Evolutionary conservation across 495 filamentous ascomycete species (phyloP).

Genomic region (Aspergillus kassunensis): DNA sequence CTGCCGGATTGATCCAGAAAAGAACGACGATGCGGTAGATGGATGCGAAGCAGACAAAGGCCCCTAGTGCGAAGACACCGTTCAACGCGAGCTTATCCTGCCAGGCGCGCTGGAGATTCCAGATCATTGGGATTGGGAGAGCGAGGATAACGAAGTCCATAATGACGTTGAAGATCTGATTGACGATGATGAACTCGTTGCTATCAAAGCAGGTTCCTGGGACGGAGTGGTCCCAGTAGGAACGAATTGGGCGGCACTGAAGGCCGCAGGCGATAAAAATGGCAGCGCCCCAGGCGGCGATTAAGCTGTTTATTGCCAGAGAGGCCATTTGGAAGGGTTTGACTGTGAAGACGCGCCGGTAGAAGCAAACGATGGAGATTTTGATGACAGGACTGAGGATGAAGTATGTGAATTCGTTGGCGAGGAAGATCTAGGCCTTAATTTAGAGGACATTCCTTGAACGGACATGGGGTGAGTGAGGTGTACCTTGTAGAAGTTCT

Average conservation of each 20-base stretch:
- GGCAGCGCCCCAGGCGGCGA: slow-evolving; percentile 31
- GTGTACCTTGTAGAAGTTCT: slow-evolving; percentile 37
- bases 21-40: slow-evolving; percentile 55
- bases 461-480: neutral
- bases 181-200: slow-evolving; percentile 38
- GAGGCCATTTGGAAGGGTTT: slow-evolving; percentile 31
- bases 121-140: slow-evolving; percentile 42
- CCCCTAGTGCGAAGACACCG: slow-evolving; percentile 45
- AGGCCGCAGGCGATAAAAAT: slow-evolving; percentile 39
- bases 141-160: slow-evolving; percentile 43
- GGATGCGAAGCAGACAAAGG: slow-evolving; percentile 45
- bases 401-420: slow-evolving; percentile 45
- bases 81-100: slow-evolving; percentile 46
- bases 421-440: slow-evolving; percentile 37
- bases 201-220: slow-evolving; percentile 34
- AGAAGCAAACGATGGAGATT: slow-evolving; percentile 45
- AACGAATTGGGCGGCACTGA: slow-evolving; percentile 38
- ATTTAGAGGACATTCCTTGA: slow-evolving; percentile 9
- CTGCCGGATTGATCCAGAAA: slow-evolving; percentile 45
- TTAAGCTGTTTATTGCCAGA: slow-evolving; percentile 30
- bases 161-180: slow-evolving; percentile 41
- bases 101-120: slow-evolving; percentile 37
- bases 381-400: slow-evolving; percentile 39
- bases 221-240: slow-evolving; percentile 40
- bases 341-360: slow-evolving; percentile 43